Percentiles rank a stretch among this genome's conserved stretches.
phyloP scores from a whole-genome alignment of 176 grass and related monocot species.

The Leersia perrieri region DNA sequence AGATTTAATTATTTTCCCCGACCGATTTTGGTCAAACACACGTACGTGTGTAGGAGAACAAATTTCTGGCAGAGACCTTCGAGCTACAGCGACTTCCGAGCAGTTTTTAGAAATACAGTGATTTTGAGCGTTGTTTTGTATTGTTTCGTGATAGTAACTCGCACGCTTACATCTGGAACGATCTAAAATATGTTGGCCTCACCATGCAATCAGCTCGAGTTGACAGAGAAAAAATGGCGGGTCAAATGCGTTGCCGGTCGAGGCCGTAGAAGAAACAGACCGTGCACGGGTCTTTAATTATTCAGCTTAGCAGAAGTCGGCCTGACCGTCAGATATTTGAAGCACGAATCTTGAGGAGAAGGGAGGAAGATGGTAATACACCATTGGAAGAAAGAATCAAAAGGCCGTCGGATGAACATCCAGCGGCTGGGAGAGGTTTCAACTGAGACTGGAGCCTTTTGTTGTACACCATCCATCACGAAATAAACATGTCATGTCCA shows the following conservation, averaged over 20 bases:
- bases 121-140: constrained; percentile 9
- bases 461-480: too few relatives aligned
- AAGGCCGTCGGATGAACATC: too few relatives aligned
- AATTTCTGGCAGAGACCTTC: background rate
- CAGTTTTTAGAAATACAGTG: background rate
- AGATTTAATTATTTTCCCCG: background rate
- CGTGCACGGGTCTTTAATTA: background rate
- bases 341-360: background rate
- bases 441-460: too few relatives aligned
- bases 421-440: too few relatives aligned
- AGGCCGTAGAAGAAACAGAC: background rate
- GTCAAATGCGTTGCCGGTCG: background rate
- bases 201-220: background rate
- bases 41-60: background rate
- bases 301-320: background rate
- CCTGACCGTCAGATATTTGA: background rate
- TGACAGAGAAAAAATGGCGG: constrained; percentile 3
- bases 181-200: background rate
- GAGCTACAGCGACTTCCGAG: background rate
- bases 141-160: background rate
- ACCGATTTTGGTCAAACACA: constrained; percentile 1
- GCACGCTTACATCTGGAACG: background rate
- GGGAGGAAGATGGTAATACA: background rate
- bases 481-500: too few relatives aligned
- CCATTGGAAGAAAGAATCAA: too few relatives aligned